Conservation (phyloP, 2,329 filamentous ascomycete species). For the Aspergillus sp. region DNA sequence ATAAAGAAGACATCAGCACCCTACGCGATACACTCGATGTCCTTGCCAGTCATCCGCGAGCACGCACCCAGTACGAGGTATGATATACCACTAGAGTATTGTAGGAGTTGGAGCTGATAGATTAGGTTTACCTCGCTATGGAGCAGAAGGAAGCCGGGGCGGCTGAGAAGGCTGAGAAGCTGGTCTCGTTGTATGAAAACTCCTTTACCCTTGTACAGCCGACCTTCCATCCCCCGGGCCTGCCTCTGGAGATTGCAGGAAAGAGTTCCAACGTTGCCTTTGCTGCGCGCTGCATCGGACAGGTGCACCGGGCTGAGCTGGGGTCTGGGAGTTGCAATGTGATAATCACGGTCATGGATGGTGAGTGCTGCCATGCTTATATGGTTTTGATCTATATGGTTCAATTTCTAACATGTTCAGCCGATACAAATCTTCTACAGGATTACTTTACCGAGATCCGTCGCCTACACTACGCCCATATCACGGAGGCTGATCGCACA, state of each 20-base stretch:
- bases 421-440: constrained; percentile 62
- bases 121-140: constrained; percentile 70
- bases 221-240: constrained; percentile 65
- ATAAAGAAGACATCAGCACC: constrained; percentile 70
- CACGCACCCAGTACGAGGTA: constrained; percentile 67
- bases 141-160: constrained; percentile 61
- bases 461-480: constrained; percentile 59
- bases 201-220: constrained; percentile 67
- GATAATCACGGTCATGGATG: constrained; percentile 70
- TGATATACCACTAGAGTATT: background rate
- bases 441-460: constrained; percentile 68
- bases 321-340: constrained; percentile 53
- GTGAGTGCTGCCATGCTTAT: constrained; percentile 45
- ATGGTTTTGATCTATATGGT: background rate
- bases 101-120: background rate
- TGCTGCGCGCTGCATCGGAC: constrained; percentile 52
- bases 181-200: constrained; percentile 64
- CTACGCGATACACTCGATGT: constrained; percentile 69
- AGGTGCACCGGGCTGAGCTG: constrained; percentile 23
- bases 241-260: constrained; percentile 68
- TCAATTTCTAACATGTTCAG: constrained; percentile 10
- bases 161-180: constrained; percentile 55
- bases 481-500: constrained; percentile 47
- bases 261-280: constrained; percentile 75
- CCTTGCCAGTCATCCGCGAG: constrained; percentile 65